These are phyloP conservation scores for Posidonia australis DNA, from an alignment of 106 monocot genomes.

Conservation along the genomic window DNA sequence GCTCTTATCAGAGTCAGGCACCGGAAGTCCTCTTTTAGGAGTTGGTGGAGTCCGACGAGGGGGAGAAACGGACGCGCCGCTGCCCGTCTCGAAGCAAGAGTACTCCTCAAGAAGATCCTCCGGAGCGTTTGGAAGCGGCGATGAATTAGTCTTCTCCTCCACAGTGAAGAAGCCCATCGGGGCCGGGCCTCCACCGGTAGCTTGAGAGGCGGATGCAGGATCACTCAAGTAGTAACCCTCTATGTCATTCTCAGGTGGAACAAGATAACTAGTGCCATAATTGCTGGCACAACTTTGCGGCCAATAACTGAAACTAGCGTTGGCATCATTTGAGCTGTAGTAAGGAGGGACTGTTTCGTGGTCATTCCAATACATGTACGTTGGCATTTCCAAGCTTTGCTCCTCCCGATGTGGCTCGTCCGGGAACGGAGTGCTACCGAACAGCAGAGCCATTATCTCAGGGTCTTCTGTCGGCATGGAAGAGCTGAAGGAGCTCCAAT, in stretches of 20 bases:
- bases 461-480: constrained; percentile 1
- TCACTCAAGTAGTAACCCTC: constrained; percentile 10
- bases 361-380: constrained; percentile 6
- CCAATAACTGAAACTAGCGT: not conserved
- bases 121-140: not conserved
- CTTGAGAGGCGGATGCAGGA: not conserved
- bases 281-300: constrained; percentile 1
- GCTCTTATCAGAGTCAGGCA: not conserved
- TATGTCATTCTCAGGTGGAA: not conserved
- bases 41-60: constrained; percentile 1
- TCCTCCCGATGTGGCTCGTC: constrained; percentile 1
- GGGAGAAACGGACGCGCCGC: not conserved
- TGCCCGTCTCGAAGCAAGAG: not conserved
- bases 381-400: not conserved
- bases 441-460: constrained; percentile 13
- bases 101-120: constrained; percentile 1
- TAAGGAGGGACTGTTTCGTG: not conserved
- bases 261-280: not conserved
- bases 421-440: not conserved
- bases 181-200: not conserved
- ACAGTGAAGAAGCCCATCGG: constrained; percentile 4
- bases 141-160: not conserved
- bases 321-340: not conserved
- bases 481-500: constrained; percentile 4
- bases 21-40: not conserved